Base-by-base conservation (phyloP, 2,329 filamentous ascomycete genomes). In the Sarocladiaceae sp. region DNA sequence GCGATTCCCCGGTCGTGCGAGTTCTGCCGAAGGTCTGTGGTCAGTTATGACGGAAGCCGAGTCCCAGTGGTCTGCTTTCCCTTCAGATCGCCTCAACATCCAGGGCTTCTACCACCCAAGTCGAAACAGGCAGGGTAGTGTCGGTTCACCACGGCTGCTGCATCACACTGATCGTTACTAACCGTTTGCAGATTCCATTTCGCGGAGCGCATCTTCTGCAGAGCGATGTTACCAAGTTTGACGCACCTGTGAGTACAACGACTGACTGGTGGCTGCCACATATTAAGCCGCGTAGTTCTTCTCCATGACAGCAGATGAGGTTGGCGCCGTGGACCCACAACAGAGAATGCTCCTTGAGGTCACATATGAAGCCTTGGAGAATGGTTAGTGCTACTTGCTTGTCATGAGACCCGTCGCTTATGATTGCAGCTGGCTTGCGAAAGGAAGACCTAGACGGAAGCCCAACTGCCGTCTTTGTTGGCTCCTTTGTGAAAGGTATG, bases 311-410 rank as follows among this genome's bases (percentile, higher is more conserved):
- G 47, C 31, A 26, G 29, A 50, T 26, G 47, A 50, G 28, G 47
- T 33, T 20, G 15, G 18, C 20, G 47, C 33, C 11, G 33, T 37
- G 18, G 78, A 81, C 50, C 77, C 77, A 7, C 75, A 79, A 52
- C 75, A 79, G 56, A 64, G 77, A 17, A 65, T 79, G 23, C 64
- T 79, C 1, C 69, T 81, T 1, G 78, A 81, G 54, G 66, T 71
- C 8, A 73, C 72, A 3, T 79, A 77, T 37, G 76, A 79, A 56
- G 74, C 75, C 18, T 63, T 79, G 2, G 76, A 79, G 54, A 78
- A 73, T 55, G 74, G 29, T 37, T 3, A 28, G 47, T n/a, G n/a
- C 8, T n/a, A n/a, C 23, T 29, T 5, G 13, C 17, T 8, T 28
- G 12, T 15, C 40, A 28, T 10, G 10, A 8, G 10, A 18, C 5